Conservation (phyloP, 2,329 filamentous ascomycete genomes). For the Alternaria panax region DNA sequence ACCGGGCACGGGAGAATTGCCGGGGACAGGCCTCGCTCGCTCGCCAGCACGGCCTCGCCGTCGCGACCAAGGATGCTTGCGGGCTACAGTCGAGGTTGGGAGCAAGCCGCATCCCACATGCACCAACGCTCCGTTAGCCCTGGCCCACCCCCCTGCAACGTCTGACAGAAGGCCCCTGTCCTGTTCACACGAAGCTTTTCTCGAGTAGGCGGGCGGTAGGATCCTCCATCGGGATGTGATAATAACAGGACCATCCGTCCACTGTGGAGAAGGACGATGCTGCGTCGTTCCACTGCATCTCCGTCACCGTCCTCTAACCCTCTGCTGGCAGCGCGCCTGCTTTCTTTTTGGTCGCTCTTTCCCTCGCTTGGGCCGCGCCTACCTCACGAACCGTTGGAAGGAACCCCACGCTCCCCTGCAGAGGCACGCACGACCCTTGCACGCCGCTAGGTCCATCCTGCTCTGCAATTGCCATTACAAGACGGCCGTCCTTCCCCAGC, state of each 20-base stretch:
- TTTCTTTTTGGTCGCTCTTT: slow-evolving; percentile 26
- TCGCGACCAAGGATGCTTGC: slow-evolving; percentile 30
- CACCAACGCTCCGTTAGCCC: slow-evolving; percentile 33
- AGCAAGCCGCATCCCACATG: slow-evolving; percentile 21
- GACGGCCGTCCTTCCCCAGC: slow-evolving; percentile 18
- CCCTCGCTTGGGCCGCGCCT: slow-evolving; percentile 35
- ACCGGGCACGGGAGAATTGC: slow-evolving; percentile 20
- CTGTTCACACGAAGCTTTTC: slow-evolving; percentile 23
- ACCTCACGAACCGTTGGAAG: slow-evolving; percentile 39
- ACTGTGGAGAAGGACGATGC: background rate
- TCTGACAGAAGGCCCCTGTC: slow-evolving; percentile 28
- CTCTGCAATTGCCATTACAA: slow-evolving; percentile 25
- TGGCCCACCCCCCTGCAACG: slow-evolving; percentile 28
- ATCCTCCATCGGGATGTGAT: slow-evolving; percentile 21
- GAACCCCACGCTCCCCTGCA: slow-evolving; percentile 32
- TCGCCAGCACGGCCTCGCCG: slow-evolving; percentile 24
- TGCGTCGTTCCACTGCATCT: background rate
- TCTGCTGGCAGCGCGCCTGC: slow-evolving; percentile 9
- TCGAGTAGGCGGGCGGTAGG: slow-evolving; percentile 19
- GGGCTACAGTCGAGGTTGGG: slow-evolving; percentile 18
- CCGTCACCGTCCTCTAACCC: background rate
- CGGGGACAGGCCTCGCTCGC: slow-evolving; percentile 22
- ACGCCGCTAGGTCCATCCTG: slow-evolving; percentile 27
- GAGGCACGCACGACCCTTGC: slow-evolving; percentile 44
- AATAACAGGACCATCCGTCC: slow-evolving; percentile 19